Evolutionary conservation across 176 grass and related monocot genomes (phyloP).

Genomic region (Carex scoparia): DNA sequence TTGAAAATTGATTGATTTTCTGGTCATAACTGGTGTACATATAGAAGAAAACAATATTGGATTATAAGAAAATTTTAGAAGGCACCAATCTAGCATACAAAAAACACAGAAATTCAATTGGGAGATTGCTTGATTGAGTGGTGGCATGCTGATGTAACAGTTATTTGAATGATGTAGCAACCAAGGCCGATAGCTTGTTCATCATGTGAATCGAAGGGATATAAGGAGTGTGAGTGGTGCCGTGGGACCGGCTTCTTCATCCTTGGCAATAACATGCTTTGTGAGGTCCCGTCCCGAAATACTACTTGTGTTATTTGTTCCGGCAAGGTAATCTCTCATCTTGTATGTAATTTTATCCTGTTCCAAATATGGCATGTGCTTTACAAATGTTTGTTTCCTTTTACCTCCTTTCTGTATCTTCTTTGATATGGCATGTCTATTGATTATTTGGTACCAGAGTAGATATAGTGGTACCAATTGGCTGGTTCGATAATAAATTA

Average conservation of each 20-base stretch:
- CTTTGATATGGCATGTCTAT: neutral
- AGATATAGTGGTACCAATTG: neutral
- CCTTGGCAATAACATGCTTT: conserved; percentile 84
- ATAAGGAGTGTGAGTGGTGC: conserved; percentile 91
- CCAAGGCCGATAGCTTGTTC: conserved; percentile 75
- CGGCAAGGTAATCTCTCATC: conserved; percentile 56
- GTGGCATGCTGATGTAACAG: neutral
- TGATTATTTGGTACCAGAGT: neutral
- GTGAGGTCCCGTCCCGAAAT: conserved; percentile 88
- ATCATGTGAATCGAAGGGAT: conserved; percentile 62
- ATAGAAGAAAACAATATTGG: conserved; percentile 16
- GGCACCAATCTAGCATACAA: neutral
- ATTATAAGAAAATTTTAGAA: neutral
- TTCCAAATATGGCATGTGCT: neutral
- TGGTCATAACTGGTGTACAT: neutral
- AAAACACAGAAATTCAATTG: neutral
- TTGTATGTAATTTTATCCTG: neutral
- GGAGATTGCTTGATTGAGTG: neutral
- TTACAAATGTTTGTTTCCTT: neutral
- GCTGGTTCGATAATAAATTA: neutral
- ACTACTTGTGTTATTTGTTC: conserved; percentile 74
- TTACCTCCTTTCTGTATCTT: neutral
- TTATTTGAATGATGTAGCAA: conserved; percentile 61
- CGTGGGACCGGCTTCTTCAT: conserved; percentile 91
- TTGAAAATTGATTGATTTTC: neutral